phyloP scores from a whole-genome alignment of 2,329 filamentous ascomycete species.

The Leptographium radiaticola region DNA sequence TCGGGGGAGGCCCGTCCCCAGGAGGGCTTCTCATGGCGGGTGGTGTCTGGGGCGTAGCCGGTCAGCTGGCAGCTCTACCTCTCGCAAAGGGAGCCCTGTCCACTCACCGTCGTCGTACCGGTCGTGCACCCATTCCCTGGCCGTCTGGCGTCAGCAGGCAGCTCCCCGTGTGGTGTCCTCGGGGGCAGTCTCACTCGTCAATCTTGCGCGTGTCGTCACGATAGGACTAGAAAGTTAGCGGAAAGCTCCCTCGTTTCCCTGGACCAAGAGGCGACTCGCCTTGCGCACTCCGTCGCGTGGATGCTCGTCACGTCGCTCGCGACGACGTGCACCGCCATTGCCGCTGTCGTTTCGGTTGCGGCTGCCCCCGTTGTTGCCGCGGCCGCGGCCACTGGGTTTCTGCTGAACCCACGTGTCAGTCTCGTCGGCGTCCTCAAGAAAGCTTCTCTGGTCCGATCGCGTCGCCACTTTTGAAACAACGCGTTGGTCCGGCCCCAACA shows the following conservation, averaged over 20 bases:
- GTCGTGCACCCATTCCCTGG: slow-evolving; percentile 88
- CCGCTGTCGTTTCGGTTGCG: slow-evolving; percentile 8
- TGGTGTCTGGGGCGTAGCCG: not conserved
- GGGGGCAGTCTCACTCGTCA: slow-evolving; percentile 46
- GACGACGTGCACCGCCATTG: slow-evolving; percentile 17
- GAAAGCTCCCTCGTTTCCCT: slow-evolving; percentile 3
- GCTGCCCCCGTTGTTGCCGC: slow-evolving; percentile 3
- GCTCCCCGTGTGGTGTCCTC: no score
- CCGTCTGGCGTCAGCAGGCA: not conserved
- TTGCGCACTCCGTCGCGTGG: slow-evolving; percentile 85
- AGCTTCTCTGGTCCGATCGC: not conserved
- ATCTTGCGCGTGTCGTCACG: slow-evolving; percentile 53
- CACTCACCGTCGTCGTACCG: slow-evolving; percentile 55
- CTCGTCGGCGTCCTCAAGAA: not conserved
- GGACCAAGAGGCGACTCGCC: slow-evolving; percentile 35
- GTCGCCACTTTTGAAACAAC: not conserved
- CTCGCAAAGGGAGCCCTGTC: no score
- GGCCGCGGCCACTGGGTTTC: slow-evolving; percentile 14
- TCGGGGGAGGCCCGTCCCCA: slow-evolving; percentile 5
- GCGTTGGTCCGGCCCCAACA: no score
- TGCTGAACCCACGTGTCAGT: not conserved
- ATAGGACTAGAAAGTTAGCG: slow-evolving; percentile 31
- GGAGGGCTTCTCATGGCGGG: not conserved
- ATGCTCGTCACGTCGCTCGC: slow-evolving; percentile 29
- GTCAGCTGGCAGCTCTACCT: no score